These are phyloP conservation scores for Sarocladium strictum DNA, from an alignment of 2,329 filamentous ascomycete genomes.

Conservation along the genomic window DNA sequence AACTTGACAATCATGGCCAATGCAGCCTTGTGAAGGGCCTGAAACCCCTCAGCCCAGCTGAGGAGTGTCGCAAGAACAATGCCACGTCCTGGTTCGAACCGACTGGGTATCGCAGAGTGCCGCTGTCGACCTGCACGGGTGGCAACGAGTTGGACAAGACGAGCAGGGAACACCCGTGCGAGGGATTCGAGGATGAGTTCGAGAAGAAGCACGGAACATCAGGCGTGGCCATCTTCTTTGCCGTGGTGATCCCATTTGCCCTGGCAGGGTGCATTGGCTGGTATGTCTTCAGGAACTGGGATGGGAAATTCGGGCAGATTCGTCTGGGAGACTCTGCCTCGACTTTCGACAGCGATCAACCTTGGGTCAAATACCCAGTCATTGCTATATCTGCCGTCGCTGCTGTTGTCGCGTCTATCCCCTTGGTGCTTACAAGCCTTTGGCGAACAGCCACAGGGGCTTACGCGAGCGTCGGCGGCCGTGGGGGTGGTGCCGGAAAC, in stretches of 20 bases:
- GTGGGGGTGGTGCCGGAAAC: conserved; percentile 34
- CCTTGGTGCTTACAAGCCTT: conserved; percentile 64
- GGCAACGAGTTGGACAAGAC: conserved; percentile 70
- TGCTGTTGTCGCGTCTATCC: conserved; percentile 55
- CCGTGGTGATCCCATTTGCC: conserved; percentile 68
- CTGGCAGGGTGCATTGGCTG: conserved; percentile 70
- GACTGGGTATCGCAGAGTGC: conserved; percentile 84
- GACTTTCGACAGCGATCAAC: conserved; percentile 61
- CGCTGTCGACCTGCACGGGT: conserved; percentile 77
- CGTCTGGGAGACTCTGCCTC: conserved; percentile 66
- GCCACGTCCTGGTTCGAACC: conserved; percentile 74
- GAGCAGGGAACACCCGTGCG: conserved; percentile 52
- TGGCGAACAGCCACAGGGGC: conserved; percentile 59
- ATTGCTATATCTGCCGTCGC: conserved; percentile 61
- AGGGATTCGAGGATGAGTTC: conserved; percentile 77
- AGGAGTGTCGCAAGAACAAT: conserved; percentile 54
- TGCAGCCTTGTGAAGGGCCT: conserved; percentile 75
- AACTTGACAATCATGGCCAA: conserved; percentile 68
- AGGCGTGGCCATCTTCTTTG: conserved; percentile 76
- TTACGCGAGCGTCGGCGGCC: conserved; percentile 38
- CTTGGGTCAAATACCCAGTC: conserved; percentile 79
- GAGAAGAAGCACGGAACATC: conserved; percentile 63
- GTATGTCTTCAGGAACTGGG: conserved; percentile 81
- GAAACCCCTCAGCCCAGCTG: conserved; percentile 44
- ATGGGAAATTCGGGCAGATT: conserved; percentile 86